Base-by-base conservation (phyloP, 1,284 basidiomycete genomes). In the Apiotrichum mycotoxinovorans region DNA sequence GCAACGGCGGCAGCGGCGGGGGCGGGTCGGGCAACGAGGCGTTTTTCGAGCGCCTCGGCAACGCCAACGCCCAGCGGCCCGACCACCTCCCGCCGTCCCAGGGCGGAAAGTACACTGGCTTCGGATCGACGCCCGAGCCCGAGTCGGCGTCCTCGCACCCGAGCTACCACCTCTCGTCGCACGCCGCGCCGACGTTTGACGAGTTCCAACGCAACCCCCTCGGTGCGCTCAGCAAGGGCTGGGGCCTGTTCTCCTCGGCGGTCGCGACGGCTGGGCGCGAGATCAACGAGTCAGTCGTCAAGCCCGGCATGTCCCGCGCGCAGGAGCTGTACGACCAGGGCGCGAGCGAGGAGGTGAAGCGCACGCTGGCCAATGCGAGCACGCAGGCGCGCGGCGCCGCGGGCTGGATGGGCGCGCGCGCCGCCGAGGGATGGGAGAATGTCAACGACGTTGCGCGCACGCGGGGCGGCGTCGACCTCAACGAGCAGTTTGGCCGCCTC, bases 161-260 rank as follows among this genome's bases (percentile, higher is more conserved):
- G 18, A 64, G 66, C 22, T 74, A 67, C 58, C 63, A 65, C 7
- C 60, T 75, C 20, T 73, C 70, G 1, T 70, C 67, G 17, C 77
- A 73, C 51, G 62, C 68, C 25, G 72, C 68, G 2, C 77, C 77
- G 5, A 70, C 70, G 3, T 58, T 77, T 11, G 67, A 74, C 47
- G 76, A 78, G 30, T 63, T 78, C 48, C 76, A 76, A 58, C 51
- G 59, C 14, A 73, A 74, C 52, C 77, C 77, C 25, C 47, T 75
- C 20, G 67, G 67, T 23, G 77, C 76, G 8, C 57, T 77, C 7
- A 61, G 58, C 20, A 79, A 79, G 63, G 74, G 75, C 30, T 78
- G 77, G 77, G 76, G 76, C 23, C 62, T 79, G 18, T 77, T 79
- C 65, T 71, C 68, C 2, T 68, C 68, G 17, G 76, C 75, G 8